Evolutionary conservation across 192 early-diverging fungal species (phyloP).

Genomic region (Dissophora ornata): DNA sequence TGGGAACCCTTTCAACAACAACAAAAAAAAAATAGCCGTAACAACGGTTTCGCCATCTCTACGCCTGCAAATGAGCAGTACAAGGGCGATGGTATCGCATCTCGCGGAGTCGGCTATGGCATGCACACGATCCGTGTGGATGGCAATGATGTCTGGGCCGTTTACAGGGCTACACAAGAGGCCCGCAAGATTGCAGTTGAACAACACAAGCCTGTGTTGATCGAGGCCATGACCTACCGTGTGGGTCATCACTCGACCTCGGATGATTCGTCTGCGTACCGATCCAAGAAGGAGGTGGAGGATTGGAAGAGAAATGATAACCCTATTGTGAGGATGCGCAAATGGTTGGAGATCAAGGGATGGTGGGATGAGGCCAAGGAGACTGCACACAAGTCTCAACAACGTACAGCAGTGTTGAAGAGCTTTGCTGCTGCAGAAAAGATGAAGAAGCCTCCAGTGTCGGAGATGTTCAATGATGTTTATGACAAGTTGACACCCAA

Average conservation of each 20-base stretch:
- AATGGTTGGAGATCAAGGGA: slow-evolving; percentile 85
- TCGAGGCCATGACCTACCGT: slow-evolving; percentile 99
- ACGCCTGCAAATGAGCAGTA: slow-evolving; percentile 96
- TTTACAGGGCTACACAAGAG: slow-evolving; percentile 91
- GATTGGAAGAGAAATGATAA: slow-evolving; percentile 89
- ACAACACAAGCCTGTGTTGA: slow-evolving; percentile 88
- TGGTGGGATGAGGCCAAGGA: slow-evolving; percentile 86
- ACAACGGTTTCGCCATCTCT: slow-evolving; percentile 99
- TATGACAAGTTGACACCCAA: slow-evolving; percentile 87
- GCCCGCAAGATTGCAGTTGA: slow-evolving; percentile 87
- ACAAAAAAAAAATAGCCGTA: slow-evolving; percentile 71
- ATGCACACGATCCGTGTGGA: slow-evolving; percentile 98
- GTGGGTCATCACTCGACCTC: slow-evolving; percentile 98
- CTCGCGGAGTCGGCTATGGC: slow-evolving; percentile 95
- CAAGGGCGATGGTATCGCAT: slow-evolving; percentile 96
- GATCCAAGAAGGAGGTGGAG: slow-evolving; percentile 91
- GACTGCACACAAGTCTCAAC: slow-evolving; percentile 70
- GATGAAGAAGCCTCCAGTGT: slow-evolving; percentile 86
- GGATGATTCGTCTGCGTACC: slow-evolving; percentile 96
- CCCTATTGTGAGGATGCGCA: slow-evolving; percentile 89
- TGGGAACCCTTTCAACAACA: too few relatives aligned
- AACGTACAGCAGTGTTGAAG: slow-evolving; percentile 79
- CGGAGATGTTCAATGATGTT: slow-evolving; percentile 92
- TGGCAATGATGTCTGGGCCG: slow-evolving; percentile 98
- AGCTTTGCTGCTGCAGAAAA: slow-evolving; percentile 89